phyloP scores from a whole-genome alignment of 2,329 filamentous ascomycete species.

The Hypomyces perniciosus region DNA sequence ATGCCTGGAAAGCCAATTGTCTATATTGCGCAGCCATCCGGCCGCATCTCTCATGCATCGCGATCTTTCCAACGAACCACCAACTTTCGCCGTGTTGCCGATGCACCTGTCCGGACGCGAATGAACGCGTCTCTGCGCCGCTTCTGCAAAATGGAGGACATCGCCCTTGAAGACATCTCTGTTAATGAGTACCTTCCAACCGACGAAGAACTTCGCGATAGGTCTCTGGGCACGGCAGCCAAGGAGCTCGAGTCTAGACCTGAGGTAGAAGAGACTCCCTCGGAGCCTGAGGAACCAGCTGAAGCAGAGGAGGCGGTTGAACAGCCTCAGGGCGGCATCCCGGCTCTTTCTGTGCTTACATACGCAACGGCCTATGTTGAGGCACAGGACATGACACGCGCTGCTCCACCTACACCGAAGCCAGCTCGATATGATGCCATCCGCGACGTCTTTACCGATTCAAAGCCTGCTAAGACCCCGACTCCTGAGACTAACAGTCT shows the following conservation, averaged over 20 bases:
- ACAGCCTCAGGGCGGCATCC: conserved; percentile 20
- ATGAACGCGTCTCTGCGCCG: conserved; percentile 29
- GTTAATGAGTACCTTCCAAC: conserved; percentile 28
- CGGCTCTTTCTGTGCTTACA: conserved; percentile 25
- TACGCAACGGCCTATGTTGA: conserved; percentile 28
- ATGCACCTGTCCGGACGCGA: conserved; percentile 29
- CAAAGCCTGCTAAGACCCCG: conserved; percentile 26
- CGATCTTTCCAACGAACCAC: conserved; percentile 34
- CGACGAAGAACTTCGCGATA: conserved; percentile 28
- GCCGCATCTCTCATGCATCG: conserved; percentile 44
- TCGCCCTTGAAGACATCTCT: conserved; percentile 29
- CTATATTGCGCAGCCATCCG: conserved; percentile 41
- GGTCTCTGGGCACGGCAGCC: conserved; percentile 31
- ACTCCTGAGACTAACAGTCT: conserved; percentile 19
- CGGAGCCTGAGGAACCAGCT: conserved; percentile 23
- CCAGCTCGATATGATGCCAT: conserved; percentile 32
- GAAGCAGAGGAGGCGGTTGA: conserved; percentile 19
- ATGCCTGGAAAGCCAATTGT: conserved; percentile 44
- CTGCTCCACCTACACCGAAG: conserved; percentile 23
- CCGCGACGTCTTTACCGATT: conserved; percentile 36
- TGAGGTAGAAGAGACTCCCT: conserved; percentile 20
- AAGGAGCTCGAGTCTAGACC: conserved; percentile 28
- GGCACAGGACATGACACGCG: conserved; percentile 23
- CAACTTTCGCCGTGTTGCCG: conserved; percentile 29
- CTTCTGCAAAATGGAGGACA: conserved; percentile 31